A percentile compares a stretch with the other conserved stretches of the same genome.
These are phyloP conservation scores for Oryza longistaminata DNA, from an alignment of 176 grass and related monocot genomes.

Conservation along the genomic window DNA sequence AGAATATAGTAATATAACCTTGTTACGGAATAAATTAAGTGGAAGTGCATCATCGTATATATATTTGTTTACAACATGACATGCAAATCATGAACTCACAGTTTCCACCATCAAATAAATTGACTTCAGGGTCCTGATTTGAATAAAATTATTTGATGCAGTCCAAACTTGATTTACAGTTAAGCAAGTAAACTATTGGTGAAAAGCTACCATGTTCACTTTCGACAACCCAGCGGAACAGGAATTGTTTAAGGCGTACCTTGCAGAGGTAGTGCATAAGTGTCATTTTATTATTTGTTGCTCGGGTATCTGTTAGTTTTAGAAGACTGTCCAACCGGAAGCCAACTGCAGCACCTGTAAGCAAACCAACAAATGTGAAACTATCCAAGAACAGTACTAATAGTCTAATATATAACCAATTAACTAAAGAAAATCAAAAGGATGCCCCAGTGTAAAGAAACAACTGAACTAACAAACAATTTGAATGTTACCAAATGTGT, in stretches of 20 bases:
- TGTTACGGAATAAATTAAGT: not conserved
- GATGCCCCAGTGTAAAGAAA: not conserved
- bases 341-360: conserved; percentile 84
- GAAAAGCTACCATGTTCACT: conserved; percentile 28
- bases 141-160: conserved; percentile 11
- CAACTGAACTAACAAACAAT: not conserved
- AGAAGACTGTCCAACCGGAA: conserved; percentile 95
- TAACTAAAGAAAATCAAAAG: conserved; percentile 8
- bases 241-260: conserved; percentile 54
- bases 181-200: not conserved
- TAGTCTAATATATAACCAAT: not conserved
- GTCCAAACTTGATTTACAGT: conserved; percentile 1
- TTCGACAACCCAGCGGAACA: conserved; percentile 30
- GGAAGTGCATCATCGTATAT: not conserved
- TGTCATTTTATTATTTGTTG: conserved; percentile 98
- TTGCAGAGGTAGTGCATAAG: conserved; percentile 97
- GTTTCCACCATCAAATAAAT: conserved; percentile 8
- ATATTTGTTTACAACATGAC: not conserved
- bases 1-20: not conserved
- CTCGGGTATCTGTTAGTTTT: conserved; percentile 99
- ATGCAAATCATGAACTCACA: not conserved
- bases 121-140: conserved; percentile 2
- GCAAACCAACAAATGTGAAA: conserved; percentile 38
- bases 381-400: not conserved
- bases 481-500: not conserved